phyloP scores from a whole-genome alignment of 75 land plant species.

The Selaginella moellendorffii region DNA sequence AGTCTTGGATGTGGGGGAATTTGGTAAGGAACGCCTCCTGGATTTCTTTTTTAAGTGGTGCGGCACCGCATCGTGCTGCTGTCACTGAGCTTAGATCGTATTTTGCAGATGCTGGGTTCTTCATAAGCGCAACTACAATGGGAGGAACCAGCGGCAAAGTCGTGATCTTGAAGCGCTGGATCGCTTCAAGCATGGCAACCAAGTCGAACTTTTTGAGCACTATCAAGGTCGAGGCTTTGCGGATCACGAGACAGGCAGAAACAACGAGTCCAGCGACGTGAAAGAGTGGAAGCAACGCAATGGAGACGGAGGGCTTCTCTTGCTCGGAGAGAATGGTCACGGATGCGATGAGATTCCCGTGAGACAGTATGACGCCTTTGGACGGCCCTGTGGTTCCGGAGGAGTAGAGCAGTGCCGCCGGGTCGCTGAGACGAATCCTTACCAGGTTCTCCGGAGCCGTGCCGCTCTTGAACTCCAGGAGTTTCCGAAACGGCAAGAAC shows the following conservation, averaged over 20 bases:
- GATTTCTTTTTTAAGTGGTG: conserved; percentile 44
- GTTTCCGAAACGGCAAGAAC: too few relatives aligned
- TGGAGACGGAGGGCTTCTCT: too few relatives aligned
- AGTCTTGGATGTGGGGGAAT: too few relatives aligned
- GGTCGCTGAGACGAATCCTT: conserved; percentile 14
- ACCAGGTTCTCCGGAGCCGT: too few relatives aligned
- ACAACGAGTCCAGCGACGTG: conserved; percentile 44
- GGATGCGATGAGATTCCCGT: conserved; percentile 29
- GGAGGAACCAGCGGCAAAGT: conserved; percentile 47
- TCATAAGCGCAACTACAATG: conserved; percentile 30
- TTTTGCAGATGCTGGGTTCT: not conserved
- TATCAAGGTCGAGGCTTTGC: conserved; percentile 20
- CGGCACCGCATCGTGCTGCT: conserved; percentile 30
- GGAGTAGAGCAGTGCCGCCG: conserved; percentile 31
- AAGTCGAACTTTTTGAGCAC: conserved; percentile 32
- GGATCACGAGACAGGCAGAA: conserved; percentile 22
- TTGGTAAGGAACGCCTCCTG: conserved; percentile 16
- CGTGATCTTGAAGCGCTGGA: conserved; percentile 24
- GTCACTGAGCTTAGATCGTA: conserved; percentile 31
- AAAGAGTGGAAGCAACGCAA: conserved; percentile 14
- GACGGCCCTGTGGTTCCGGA: conserved; percentile 33
- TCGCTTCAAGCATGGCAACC: conserved; percentile 20
- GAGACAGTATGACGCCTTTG: conserved; percentile 34
- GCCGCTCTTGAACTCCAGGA: too few relatives aligned
- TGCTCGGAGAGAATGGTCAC: too few relatives aligned